Percentiles rank a stretch among this genome's conserved stretches.
Evolutionary conservation across 2,329 filamentous ascomycete species (phyloP).

Genomic region (Aspergillus unguis): DNA sequence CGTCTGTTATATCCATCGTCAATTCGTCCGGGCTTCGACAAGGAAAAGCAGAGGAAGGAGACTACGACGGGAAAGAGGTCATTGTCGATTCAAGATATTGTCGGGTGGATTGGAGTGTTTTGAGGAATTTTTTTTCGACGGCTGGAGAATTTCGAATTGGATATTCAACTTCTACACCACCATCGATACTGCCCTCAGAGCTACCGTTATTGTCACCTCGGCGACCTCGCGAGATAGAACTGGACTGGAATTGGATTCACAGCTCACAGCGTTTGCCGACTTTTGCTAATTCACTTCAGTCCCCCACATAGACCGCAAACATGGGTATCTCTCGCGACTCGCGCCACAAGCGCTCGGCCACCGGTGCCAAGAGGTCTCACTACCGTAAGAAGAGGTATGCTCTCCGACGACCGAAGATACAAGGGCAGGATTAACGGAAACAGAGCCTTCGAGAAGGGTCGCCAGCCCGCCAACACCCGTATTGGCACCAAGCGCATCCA

Average conservation of each 20-base stretch:
- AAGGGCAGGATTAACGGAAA: constrained; percentile 32
- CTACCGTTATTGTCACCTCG: not conserved
- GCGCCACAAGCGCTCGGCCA: constrained; percentile 99
- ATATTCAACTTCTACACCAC: not conserved
- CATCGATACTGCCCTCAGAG: not conserved
- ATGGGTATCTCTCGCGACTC: constrained; percentile 99
- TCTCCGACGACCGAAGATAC: not conserved
- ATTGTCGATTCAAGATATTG: too few relatives aligned
- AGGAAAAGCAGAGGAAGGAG: not conserved
- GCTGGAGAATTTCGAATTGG: not conserved
- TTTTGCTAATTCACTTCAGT: constrained; percentile 26
- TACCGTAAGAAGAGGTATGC: constrained; percentile 65
- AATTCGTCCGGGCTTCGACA: not conserved
- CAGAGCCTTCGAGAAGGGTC: constrained; percentile 99
- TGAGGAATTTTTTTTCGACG: not conserved
- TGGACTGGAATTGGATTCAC: constrained; percentile 1
- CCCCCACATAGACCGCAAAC: constrained; percentile 66
- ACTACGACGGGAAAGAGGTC: not conserved
- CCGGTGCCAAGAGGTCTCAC: constrained; percentile 95
- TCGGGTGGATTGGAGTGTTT: not conserved
- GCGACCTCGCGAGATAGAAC: constrained; percentile 7
- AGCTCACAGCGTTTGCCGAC: not conserved
- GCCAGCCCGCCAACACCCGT: constrained; percentile 99
- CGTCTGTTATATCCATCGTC: constrained; percentile 4
- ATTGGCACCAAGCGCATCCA: constrained; percentile 96